Evolutionary conservation across 1,139 yeast species (phyloP).

Genomic region (Lodderomyces pseudojiufengensis): DNA sequence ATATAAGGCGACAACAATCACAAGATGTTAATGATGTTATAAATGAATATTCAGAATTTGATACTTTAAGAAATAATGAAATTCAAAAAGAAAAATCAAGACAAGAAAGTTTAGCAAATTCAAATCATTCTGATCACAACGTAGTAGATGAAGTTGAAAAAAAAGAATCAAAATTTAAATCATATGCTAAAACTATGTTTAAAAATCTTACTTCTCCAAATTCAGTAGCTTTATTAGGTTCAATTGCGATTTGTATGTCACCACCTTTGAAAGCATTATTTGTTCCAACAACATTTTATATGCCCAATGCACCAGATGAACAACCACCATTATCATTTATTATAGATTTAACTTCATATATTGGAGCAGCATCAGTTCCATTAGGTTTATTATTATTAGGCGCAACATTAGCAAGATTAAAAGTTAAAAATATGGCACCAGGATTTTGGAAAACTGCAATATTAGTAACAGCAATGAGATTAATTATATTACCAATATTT

Average conservation of each 20-base stretch:
- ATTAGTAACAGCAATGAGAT: constrained; percentile 31
- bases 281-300: constrained; percentile 34
- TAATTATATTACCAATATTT: constrained; percentile 39
- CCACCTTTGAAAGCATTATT: constrained; percentile 86
- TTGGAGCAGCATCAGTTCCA: constrained; percentile 89
- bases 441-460: constrained; percentile 67
- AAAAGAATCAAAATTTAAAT: constrained; percentile 8
- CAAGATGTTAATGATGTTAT: constrained; percentile 58
- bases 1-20: constrained; percentile 42
- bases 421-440: constrained; percentile 53
- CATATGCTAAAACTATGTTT: constrained; percentile 16
- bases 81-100: constrained; percentile 9
- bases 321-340: constrained; percentile 80
- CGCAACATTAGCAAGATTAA: constrained; percentile 76
- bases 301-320: constrained; percentile 74
- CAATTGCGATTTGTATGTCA: constrained; percentile 70
- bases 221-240: constrained; percentile 58
- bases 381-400: constrained; percentile 78
- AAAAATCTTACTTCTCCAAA: constrained; percentile 70
- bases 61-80: constrained; percentile 25
- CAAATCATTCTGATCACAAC: constrained; percentile 9
- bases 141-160: constrained; percentile 6
- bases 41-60: constrained; percentile 55
- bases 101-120: constrained; percentile 10
- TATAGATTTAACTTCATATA: constrained; percentile 73